Base-by-base conservation (phyloP, 2,329 filamentous ascomycete species). In the Hymenoscyphus albidus region DNA sequence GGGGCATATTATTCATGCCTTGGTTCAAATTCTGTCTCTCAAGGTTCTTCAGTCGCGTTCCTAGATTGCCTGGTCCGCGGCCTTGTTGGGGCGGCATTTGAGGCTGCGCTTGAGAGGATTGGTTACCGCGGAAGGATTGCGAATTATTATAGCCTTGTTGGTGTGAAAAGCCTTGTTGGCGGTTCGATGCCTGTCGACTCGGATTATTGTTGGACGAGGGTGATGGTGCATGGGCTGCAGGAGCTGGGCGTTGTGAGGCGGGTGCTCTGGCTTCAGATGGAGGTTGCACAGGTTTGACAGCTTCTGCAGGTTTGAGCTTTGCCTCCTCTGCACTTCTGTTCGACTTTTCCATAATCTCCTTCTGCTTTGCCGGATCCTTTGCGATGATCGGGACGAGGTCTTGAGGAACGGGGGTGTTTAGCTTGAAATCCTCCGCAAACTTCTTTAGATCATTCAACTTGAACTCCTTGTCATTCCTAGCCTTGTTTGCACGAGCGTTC, bases 371-470 rank as follows among this genome's bases (percentile, higher is more conserved):
- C n/a, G 93, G 93, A 75, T 99, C 95, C 76, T 98, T 99, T 65
- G 95, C 94, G 66, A 99, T 89, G 70, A 99, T 99, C 1, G 92
- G 89, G 35, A 99, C 93, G 42, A 99, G 80, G 77, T 99, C 95
- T 61, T 86, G 88, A 1, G 95, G 95, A 12, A 99, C 93, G 5
- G 93, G 93, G 2, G 94, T 97, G 59, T 91, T 89, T 18, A 99
- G 85, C 79, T 98, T 98, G 82, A 99, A 99, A 75, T 86, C 95
- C 70, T 88, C 86, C 0, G 95, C 92, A 77, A 99, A 99, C 74
- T 94, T 97, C 82, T 95, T 96, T 64, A 99, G 80, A 78, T 99
- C 95, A 65, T 92, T 96, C 67, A 99, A 78, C 77, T 96, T 97
- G 69, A 95, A 88, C 70, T 93, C 92, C 76, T 96, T 96, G 76